Evolutionary conservation across 2,329 filamentous ascomycete species (phyloP), one percentile per base, ranked within the genome.

Genomic region (Cephalotrichum gorgonifer): DNA sequence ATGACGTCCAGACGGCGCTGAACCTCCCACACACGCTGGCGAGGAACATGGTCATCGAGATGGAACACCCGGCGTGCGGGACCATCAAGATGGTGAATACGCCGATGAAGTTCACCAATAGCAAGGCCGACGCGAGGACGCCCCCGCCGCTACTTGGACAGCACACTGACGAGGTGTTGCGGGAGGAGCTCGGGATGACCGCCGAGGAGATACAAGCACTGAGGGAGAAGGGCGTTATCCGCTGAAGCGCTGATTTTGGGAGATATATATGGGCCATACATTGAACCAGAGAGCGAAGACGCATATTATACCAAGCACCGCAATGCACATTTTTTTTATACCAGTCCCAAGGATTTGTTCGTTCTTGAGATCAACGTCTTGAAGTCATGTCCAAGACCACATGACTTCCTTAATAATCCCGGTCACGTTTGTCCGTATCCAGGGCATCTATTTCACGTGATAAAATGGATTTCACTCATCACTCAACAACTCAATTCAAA

Each of bases 71-170:
- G 5, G 72, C 75, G 7, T 97, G 91, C 63, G 93, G 93, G 0
- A 78, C 83, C 1, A 84, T 98, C 54, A 90, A 89, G 66, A 71
- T 98, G 60, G 85, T 98, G 48, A 96, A 95, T 60, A 94, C 89
- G 1, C 93, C 93, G 0, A 83, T 98, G 51, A 98, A 98, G 64
- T 95, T 89, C 64, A 95, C 89, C 5, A 81, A 90, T 56, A 86
- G 85, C 25, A 81, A 77, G 56, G 88, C 90, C 0, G 78, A 80
- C 3, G 81, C 95, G 35, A 75, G 91, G 30, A 84, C 74, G 3
- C 78, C 86, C 25, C 93, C 93, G 17, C 93, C 93, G 1, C 86
- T 84, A 7, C 68, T 98, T 30, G 93, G 90, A 1, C 81, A 95
- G 66, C 88, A 95, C 64, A 95, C 89, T 0, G 74, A 88, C 55